Conservation (phyloP, 2,329 filamentous ascomycete species). For the Zasmidium cellare region DNA sequence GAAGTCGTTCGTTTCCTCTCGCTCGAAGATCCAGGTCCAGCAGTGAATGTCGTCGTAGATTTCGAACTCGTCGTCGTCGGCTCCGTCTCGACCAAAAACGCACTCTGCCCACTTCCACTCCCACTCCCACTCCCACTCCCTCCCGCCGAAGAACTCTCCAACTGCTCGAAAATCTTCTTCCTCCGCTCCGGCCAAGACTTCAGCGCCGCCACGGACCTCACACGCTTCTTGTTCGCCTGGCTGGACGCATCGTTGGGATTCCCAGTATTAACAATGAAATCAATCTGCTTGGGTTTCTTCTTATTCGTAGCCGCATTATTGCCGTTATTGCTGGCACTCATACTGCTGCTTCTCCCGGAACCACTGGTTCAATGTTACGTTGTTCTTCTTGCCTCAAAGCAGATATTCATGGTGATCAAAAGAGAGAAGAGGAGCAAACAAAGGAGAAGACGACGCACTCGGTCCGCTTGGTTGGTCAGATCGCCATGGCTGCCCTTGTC, state of each 20-base stretch:
- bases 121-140: conserved; percentile 1
- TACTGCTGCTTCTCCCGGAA: no score
- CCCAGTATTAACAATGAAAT: conserved; percentile 32
- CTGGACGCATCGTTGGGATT: conserved; percentile 23
- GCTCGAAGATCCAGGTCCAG: conserved; percentile 5
- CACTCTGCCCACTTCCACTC: conserved; percentile 19
- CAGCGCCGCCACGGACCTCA: conserved; percentile 30
- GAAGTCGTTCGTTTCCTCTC: conserved; percentile 6
- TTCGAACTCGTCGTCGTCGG: conserved; percentile 1
- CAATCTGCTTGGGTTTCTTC: conserved; percentile 10
- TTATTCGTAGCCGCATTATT: neutral
- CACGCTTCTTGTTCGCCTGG: conserved; percentile 30
- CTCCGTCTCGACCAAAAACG: conserved; percentile 23
- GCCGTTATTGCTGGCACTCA: neutral
- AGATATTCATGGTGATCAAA: neutral
- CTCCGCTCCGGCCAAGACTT: conserved; percentile 31
- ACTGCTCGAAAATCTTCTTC: conserved; percentile 28
- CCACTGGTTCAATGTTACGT: no score
- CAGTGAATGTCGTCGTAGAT: neutral
- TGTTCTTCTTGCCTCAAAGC: neutral
- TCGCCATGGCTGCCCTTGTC: neutral
- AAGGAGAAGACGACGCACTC: neutral
- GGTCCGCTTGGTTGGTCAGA: neutral
- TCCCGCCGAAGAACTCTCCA: conserved; percentile 10
- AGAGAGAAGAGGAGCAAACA: neutral